These are phyloP conservation scores for Drechslera avenae DNA, from an alignment of 2,329 filamentous ascomycete genomes.

Conservation along the genomic window DNA sequence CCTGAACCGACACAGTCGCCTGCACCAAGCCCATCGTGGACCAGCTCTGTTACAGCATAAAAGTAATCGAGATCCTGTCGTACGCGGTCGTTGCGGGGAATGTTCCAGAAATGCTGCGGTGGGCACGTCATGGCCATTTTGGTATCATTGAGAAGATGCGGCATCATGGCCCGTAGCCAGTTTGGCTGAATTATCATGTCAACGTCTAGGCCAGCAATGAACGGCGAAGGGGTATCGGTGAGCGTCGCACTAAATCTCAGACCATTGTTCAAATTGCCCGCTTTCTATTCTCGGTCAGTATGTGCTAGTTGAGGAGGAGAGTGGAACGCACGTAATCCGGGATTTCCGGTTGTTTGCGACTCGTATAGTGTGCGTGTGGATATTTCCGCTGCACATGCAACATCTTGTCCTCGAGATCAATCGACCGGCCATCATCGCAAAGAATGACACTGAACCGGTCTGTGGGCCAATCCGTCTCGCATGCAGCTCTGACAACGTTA, in stretches of 20 bases:
- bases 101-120: conserved; percentile 62
- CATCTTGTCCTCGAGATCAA: conserved; percentile 36
- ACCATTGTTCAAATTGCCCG: conserved; percentile 68
- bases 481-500: conserved; percentile 28
- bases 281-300: conserved; percentile 59
- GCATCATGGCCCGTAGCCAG: conserved; percentile 48
- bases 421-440: conserved; percentile 49
- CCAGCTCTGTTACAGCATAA: conserved; percentile 58
- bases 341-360: conserved; percentile 50
- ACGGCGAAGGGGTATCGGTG: conserved; percentile 57
- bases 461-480: conserved; percentile 27
- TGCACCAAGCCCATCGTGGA: conserved; percentile 55
- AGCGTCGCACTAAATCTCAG: conserved; percentile 6
- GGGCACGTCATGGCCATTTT: conserved; percentile 15
- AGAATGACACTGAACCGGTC: conserved; percentile 41
- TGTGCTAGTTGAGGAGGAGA: not conserved
- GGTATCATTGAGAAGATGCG: conserved; percentile 12
- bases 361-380: conserved; percentile 51
- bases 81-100: conserved; percentile 63
- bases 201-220: conserved; percentile 67
- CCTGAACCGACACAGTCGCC: conserved; percentile 71
- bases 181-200: conserved; percentile 70
- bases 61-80: conserved; percentile 64
- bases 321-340: conserved; percentile 41
- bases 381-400: conserved; percentile 46